Conservation (phyloP, 441 rosid species). For the Erysimum cheiri region DNA sequence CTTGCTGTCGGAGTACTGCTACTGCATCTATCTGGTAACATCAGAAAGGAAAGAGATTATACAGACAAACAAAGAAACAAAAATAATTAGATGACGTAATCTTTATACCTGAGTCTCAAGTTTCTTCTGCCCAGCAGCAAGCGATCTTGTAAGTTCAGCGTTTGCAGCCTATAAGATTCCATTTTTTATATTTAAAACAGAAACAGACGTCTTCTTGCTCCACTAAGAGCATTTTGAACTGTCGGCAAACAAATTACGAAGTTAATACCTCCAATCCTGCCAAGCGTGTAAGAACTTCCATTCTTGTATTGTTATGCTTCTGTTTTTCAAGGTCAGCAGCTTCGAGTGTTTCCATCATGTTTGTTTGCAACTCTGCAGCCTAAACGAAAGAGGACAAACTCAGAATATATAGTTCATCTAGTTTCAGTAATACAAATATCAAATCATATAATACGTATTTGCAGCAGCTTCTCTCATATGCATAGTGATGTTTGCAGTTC, state of each 20-base stretch:
- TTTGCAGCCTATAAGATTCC: conserved; percentile 80
- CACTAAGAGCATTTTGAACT: conserved; percentile 7
- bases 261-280: conserved; percentile 82
- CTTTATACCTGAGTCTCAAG: conserved; percentile 82
- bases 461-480: conserved; percentile 30
- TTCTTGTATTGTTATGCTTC: conserved; percentile 95
- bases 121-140: conserved; percentile 84
- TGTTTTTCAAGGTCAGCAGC: conserved; percentile 91
- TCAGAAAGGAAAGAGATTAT: conserved; percentile 33
- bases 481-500: conserved; percentile 19
- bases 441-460: conserved; percentile 20
- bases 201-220: conserved; percentile 24
- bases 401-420: conserved; percentile 21
- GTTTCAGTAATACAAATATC: conserved; percentile 4
- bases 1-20: conserved; percentile 67
- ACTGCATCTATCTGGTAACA: conserved; percentile 68
- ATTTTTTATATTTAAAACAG: conserved; percentile 26
- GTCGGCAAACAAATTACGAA: conserved; percentile 30
- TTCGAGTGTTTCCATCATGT: conserved; percentile 90
- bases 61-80: conserved; percentile 16
- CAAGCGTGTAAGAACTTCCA: conserved; percentile 79
- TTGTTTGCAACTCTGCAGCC: conserved; percentile 94
- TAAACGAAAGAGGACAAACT: conserved; percentile 42
- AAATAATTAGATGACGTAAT: conserved; percentile 26
- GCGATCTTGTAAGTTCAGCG: conserved; percentile 87